Evolutionary conservation across 192 early-diverging fungal species (phyloP).

Genomic region (Cetraspora pellucida): DNA sequence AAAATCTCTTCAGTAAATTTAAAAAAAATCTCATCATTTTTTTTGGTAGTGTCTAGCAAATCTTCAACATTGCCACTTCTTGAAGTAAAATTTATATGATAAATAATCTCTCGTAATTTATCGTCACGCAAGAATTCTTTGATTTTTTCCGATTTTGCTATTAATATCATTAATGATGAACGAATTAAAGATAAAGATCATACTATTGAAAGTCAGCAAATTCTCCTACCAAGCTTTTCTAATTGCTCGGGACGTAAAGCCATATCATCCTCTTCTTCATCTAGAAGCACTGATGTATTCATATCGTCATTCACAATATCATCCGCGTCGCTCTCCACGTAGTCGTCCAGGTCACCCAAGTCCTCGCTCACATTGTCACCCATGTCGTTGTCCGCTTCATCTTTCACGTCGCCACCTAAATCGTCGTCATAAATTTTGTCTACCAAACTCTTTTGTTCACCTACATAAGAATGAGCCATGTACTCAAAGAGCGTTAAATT

Average conservation of each 20-base stretch:
- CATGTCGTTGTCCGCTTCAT: no score
- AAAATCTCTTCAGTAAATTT: slow-evolving; percentile 26
- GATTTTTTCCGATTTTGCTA: slow-evolving; percentile 29
- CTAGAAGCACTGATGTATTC: no score
- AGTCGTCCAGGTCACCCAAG: no score
- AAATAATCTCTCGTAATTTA: slow-evolving; percentile 20
- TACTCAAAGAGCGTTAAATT: no score
- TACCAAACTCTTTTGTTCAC: no score
- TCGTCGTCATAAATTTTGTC: no score
- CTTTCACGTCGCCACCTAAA: no score
- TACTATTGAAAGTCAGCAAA: not conserved
- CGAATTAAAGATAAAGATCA: not conserved
- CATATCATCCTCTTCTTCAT: not conserved
- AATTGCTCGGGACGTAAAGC: not conserved
- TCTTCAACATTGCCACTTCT: not conserved
- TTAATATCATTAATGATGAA: not conserved
- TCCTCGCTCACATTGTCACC: no score
- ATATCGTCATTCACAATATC: no score
- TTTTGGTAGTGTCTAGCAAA: not conserved
- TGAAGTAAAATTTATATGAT: slow-evolving; percentile 8
- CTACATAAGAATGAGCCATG: no score
- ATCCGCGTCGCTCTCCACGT: no score
- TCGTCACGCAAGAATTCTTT: slow-evolving; percentile 27
- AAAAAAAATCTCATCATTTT: slow-evolving; percentile 26
- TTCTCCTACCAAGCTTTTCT: not conserved